Base-by-base conservation (phyloP, 176 grass and related monocot genomes). In the Saccharum spontaneum region DNA sequence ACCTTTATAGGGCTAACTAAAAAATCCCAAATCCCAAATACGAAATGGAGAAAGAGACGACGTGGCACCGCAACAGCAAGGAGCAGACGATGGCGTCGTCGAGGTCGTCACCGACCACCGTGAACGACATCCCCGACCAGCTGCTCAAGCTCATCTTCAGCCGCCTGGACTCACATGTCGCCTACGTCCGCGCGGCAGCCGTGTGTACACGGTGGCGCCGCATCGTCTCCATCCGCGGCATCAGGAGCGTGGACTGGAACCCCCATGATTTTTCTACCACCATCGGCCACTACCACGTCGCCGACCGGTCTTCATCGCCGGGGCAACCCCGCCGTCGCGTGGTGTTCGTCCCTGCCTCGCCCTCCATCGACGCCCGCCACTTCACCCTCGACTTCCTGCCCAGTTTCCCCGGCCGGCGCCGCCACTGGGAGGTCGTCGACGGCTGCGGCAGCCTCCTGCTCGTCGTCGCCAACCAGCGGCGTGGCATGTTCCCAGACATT, bases 361-460 rank as follows among this genome's bases (percentile, higher is more conserved):
- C 40, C 1, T n/a, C 76, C 43, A 39, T 61, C 15, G 37, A 84
- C 43, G 43, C 22, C 10, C 69, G 69, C 69, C 69, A 64, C 81
- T 83, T 83, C 81, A 10, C 54, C 69, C 81, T 83, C 7, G 82
- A 67, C 31, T 84, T 76, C 44, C 60, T 76, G 1, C 59, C 82
- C 4, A 36, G 69, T 10, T 69, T 54, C 37, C 0, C 52, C 16
- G 48, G 0, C 0, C 11, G 1, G 1, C 36, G 8, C 59, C 20
- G 7, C 0, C 12, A 14, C 0, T 84, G 72, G 61, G 60, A 84
- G 15, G 22, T 77, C 17, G n/a, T 76, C 3, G 82, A 84, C 14
- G 48, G 71, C 82, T 1, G 3, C 31, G 6, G 69, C 8, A 52
- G 54, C 69, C 2, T 83, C 49, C 49, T 86, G 20, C 84, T 86